A percentile compares a stretch with the other conserved stretches of the same genome.
Evolutionary conservation across 2,329 filamentous ascomycete genomes (phyloP).

Genomic region (Botryotinia narcissicola): DNA sequence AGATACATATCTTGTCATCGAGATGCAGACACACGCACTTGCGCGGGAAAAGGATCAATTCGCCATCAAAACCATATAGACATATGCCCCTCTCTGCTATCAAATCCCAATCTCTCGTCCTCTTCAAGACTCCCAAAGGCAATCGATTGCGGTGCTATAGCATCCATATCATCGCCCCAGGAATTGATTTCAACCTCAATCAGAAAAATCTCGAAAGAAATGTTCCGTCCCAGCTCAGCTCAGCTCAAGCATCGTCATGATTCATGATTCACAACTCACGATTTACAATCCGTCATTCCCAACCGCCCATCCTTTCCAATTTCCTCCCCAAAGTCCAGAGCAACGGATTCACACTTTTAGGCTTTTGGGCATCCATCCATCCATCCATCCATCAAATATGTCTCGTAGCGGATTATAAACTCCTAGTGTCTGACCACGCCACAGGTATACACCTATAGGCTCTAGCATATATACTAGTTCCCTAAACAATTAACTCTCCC

Average conservation of each 20-base stretch:
- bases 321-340: not conserved
- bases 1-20: not conserved
- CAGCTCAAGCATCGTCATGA: not conserved
- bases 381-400: not conserved
- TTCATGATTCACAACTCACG: not conserved
- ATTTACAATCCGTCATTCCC: not conserved
- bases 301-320: not conserved
- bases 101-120: not conserved
- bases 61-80: not conserved
- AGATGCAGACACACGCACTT: not conserved
- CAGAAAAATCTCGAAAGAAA: not conserved
- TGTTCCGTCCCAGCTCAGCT: not conserved
- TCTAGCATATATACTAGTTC: not conserved
- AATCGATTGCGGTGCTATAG: not conserved
- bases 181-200: not conserved
- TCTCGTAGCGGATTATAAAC: not conserved
- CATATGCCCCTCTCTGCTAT: not conserved
- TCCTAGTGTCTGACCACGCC: not conserved
- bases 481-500: not conserved
- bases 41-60: not conserved
- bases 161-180: not conserved
- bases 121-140: not conserved
- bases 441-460: not conserved
- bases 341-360: not conserved
- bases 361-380: not conserved